Conservation (phyloP, 441 rosid genomes). For the Iberis amara region DNA sequence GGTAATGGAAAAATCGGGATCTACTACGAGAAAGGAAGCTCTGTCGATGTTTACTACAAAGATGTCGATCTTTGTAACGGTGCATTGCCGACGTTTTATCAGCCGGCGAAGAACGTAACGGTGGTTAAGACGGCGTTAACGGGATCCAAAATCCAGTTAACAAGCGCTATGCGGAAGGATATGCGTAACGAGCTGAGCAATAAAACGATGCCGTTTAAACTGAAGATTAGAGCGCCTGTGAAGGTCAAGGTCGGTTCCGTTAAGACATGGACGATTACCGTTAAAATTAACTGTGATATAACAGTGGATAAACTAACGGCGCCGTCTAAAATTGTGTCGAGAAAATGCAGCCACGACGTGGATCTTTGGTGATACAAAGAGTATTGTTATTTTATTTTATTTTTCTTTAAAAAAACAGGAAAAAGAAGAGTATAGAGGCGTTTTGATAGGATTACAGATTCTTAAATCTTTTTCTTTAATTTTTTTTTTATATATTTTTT, state of each 20-base stretch:
- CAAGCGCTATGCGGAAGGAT: constrained; percentile 24
- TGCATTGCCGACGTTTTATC: constrained; percentile 44
- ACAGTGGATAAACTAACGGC: constrained; percentile 63
- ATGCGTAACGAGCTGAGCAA: constrained; percentile 29
- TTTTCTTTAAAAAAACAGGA: not conserved
- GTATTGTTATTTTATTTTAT: too few relatives aligned
- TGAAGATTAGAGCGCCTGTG: constrained; percentile 54
- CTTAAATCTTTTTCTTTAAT: not conserved
- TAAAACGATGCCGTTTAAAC: constrained; percentile 46
- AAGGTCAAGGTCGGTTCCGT: constrained; percentile 67
- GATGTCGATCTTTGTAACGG: constrained; percentile 46
- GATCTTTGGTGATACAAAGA: constrained; percentile 39
- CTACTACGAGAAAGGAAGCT: constrained; percentile 45
- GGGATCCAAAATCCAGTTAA: constrained; percentile 44
- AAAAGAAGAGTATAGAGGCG: constrained; percentile 8
- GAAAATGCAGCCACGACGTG: constrained; percentile 52
- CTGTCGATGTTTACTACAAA: constrained; percentile 36
- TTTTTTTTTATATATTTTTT: not conserved
- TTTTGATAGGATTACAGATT: constrained; percentile 29
- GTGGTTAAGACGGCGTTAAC: constrained; percentile 37
- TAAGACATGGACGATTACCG: constrained; percentile 67
- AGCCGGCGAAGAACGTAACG: constrained; percentile 59
- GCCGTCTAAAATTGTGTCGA: constrained; percentile 40
- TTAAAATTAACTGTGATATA: constrained; percentile 57
- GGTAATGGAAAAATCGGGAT: constrained; percentile 66